phyloP scores from a whole-genome alignment of 129 eudicot genomes.

The Gnaphalium uliginosum region DNA sequence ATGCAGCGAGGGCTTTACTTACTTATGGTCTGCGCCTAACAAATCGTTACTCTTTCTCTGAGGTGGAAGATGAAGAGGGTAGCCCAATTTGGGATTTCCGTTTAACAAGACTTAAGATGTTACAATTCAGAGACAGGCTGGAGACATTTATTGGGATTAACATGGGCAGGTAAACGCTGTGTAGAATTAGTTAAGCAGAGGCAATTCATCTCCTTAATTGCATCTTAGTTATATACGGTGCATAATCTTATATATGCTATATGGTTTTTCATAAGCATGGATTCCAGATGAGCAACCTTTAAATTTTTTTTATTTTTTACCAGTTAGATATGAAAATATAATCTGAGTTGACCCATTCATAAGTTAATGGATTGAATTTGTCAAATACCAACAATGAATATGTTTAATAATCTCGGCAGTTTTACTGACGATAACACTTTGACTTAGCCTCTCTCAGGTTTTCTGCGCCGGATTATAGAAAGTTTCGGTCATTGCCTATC shows the following conservation, averaged over 20 bases:
- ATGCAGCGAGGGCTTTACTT: conserved; percentile 64
- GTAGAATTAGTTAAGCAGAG: conserved; percentile 2
- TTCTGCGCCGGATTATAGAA: conserved; percentile 79
- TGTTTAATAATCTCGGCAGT: conserved; percentile 18
- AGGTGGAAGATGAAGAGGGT: conserved; percentile 44
- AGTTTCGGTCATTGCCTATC: conserved; percentile 67
- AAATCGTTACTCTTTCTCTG: conserved; percentile 52
- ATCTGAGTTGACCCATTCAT: not conserved
- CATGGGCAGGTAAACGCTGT: conserved; percentile 82
- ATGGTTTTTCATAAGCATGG: conserved; percentile 9
- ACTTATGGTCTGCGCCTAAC: conserved; percentile 74
- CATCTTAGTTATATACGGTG: conserved; percentile 14
- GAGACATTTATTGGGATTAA: conserved; percentile 95
- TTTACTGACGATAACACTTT: conserved; percentile 42
- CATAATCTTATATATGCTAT: conserved; percentile 22
- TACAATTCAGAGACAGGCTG: conserved; percentile 81
- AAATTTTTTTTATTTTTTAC: not conserved
- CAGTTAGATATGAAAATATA: too few species aligned
- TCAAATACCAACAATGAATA: conserved; percentile 3
- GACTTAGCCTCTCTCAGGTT: conserved; percentile 75
- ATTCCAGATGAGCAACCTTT: not conserved
- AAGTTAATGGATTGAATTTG: conserved; percentile 8
- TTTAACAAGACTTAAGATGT: conserved; percentile 73
- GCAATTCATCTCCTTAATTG: not conserved
- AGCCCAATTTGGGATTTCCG: conserved; percentile 67